Base-by-base conservation (phyloP, 352 stramenopile genomes). In the Pythium insidiosum region DNA sequence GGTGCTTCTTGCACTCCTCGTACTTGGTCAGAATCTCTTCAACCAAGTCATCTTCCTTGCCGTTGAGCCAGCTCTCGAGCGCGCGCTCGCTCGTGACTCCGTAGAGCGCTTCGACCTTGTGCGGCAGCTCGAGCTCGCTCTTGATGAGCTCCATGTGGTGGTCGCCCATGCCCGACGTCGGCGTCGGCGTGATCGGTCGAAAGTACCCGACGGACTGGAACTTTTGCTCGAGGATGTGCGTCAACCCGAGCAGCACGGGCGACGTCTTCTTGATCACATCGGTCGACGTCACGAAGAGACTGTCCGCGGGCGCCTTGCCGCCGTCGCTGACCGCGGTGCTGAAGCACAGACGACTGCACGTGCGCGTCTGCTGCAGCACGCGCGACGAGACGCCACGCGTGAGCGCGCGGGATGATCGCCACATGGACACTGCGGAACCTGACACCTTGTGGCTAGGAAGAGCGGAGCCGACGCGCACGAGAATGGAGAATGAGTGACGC, bases 121-220 rank as follows among this genome's bases (percentile, higher is more conserved):
- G 38, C 18, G 50, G 34, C 0, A 90, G 56, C 24, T 74, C 68
- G 18, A 90, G 59, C 39, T 85, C 62, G 43, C 65, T 63, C 26
- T 66, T 51, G 68, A 90, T 72, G 12, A 90, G 52, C 34, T 84
- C 65, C n/a, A 88, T 40, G 43, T 90, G 78, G 61, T 84, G 70
- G 57, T 90, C 78, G 3, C 43, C 41, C 15, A 63, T 54, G 9
- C 47, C 46, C 2, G 57, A 66, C 16, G 53, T 38, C 4, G 24
- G 9, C 15, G 58, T 51, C 10, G 78, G 78, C 41, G 75, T 63
- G 26, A 90, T 84, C 12, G 78, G 78, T 13, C 78, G 78, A 50
- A 90, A 90, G 58, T 87, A 90, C 19, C 78, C 78, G 13, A 90
- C 75, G 5, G 53, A 69, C 16, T 52, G 30, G 52, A 79, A 88